Conservation (phyloP, 2,329 filamentous ascomycete species). For the Beauveria brongniartii region DNA sequence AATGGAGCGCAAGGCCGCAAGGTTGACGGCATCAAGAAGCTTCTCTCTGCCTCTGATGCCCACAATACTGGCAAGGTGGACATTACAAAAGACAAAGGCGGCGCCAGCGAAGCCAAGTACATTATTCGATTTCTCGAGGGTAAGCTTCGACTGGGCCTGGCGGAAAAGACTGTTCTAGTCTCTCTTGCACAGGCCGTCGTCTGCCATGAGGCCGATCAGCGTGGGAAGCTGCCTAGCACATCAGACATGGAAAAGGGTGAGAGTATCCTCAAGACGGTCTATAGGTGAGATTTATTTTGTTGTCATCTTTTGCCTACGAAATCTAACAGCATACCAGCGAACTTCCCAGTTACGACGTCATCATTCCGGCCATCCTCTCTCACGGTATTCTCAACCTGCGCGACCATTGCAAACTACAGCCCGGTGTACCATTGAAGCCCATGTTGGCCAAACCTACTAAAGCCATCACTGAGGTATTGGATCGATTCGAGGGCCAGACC, state of each 20-base stretch:
- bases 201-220: constrained; percentile 67
- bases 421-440: constrained; percentile 90
- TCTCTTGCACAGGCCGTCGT: constrained; percentile 84
- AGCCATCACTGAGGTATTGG: constrained; percentile 92
- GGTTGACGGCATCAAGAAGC: constrained; percentile 90
- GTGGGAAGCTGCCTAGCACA: constrained; percentile 62
- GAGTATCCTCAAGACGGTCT: constrained; percentile 78
- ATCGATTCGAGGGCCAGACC: constrained; percentile 88
- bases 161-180: constrained; percentile 86
- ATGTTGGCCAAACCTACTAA: constrained; percentile 99
- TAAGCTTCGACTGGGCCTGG: constrained; percentile 83
- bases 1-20: constrained; percentile 85
- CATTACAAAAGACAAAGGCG: constrained; percentile 86
- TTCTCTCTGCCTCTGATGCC: constrained; percentile 83
- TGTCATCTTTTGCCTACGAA: not conserved
- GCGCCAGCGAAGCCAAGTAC: constrained; percentile 89
- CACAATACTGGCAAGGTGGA: constrained; percentile 70
- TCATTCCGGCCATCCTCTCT: constrained; percentile 81
- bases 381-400: constrained; percentile 77
- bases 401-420: constrained; percentile 82
- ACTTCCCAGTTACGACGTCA: constrained; percentile 88
- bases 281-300: constrained; percentile 49
- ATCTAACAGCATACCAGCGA: constrained; percentile 53
- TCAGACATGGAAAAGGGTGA: constrained; percentile 78
- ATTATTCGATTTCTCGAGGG: constrained; percentile 90